Conservation (phyloP, 495 filamentous ascomycete species). For the Penicillium herquei region DNA sequence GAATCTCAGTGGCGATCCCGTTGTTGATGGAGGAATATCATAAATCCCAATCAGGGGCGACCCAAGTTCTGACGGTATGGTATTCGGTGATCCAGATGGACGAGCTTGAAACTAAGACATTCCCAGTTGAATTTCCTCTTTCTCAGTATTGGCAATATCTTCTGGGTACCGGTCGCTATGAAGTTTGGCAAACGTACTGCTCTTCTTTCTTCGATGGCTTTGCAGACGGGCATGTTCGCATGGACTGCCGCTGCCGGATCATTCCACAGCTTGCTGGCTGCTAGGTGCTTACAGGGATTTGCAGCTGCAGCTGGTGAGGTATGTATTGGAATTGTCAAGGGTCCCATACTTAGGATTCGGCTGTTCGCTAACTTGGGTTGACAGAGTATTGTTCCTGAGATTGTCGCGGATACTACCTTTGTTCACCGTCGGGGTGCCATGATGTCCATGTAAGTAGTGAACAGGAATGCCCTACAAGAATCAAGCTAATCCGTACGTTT, state of each 20-base stretch:
- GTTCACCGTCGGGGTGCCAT: constrained; percentile 2
- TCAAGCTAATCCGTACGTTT: background rate
- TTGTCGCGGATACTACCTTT: constrained; percentile 3
- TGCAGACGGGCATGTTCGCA: constrained; percentile 1
- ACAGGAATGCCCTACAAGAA: background rate
- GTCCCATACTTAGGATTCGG: background rate
- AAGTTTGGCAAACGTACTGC: constrained; percentile 7
- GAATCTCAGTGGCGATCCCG: constrained; percentile 1
- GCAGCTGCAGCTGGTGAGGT: constrained; percentile 8
- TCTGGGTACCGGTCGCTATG: constrained; percentile 7
- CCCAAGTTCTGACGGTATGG: constrained; percentile 5
- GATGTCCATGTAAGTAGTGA: constrained; percentile 3
- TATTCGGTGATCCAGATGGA: background rate
- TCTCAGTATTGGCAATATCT: constrained; percentile 7
- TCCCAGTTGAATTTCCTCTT: constrained; percentile 6
- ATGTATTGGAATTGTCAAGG: background rate
- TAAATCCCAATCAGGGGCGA: background rate
- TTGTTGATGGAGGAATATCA: constrained; percentile 1
- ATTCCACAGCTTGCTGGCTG: constrained; percentile 4
- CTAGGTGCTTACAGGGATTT: constrained; percentile 1
- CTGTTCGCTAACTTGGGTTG: background rate
- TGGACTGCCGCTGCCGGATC: background rate
- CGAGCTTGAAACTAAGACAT: no score
- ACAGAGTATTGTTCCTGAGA: constrained; percentile 8
- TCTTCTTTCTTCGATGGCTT: background rate